Conservation (phyloP, 768 basidiomycete species). For the Kwoniella bestiolae region DNA sequence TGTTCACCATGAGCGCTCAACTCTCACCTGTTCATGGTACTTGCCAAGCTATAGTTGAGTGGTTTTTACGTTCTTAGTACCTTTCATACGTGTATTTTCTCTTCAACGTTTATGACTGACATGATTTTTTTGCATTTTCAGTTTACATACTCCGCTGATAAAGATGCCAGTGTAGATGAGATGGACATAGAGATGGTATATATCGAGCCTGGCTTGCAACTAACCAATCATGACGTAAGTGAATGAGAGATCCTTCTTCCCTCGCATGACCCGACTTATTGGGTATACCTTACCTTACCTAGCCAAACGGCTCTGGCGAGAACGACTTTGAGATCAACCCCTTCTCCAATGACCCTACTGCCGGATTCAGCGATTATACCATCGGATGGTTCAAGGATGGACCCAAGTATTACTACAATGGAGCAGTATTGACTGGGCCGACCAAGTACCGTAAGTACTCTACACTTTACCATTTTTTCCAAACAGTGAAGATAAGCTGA, state of each 20-base stretch:
- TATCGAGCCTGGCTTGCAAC: constrained; percentile 25
- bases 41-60: constrained; percentile 31
- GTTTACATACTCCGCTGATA: constrained; percentile 25
- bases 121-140: background rate
- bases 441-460: constrained; percentile 23
- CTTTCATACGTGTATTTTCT: too few species aligned
- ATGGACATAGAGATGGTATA: constrained; percentile 14
- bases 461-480: background rate
- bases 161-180: constrained; percentile 5
- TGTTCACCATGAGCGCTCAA: constrained; percentile 30
- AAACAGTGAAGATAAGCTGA: background rate
- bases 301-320: constrained; percentile 14
- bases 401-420: constrained; percentile 30
- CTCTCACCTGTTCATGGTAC: constrained; percentile 24
- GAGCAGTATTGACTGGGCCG: constrained; percentile 14
- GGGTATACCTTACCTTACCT: background rate
- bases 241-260: background rate
- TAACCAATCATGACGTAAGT: constrained; percentile 31
- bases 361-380: constrained; percentile 26
- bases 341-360: constrained; percentile 25
- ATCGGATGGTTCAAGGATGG: constrained; percentile 28
- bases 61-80: too few species aligned
- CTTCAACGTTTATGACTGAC: background rate
- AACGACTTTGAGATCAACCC: constrained; percentile 19
- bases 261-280: too few species aligned